phyloP scores from a whole-genome alignment of 2,329 filamentous ascomycete species.

The Cucurbitaria berberidis region DNA sequence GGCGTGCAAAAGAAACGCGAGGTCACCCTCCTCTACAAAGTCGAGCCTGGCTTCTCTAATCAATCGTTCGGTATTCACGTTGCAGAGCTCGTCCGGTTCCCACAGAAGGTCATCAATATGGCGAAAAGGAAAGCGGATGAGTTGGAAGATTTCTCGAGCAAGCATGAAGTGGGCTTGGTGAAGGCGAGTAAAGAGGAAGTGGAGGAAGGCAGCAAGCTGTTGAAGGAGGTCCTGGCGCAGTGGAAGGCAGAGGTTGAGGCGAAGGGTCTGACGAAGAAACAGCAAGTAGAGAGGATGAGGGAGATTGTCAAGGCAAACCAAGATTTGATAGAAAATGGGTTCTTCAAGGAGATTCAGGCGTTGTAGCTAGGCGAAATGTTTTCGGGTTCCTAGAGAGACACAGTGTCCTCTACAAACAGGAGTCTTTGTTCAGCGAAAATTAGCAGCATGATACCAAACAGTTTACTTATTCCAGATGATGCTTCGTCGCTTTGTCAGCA shows the following conservation, averaged over 20 bases:
- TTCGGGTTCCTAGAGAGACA: not conserved
- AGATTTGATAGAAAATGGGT: conserved; percentile 66
- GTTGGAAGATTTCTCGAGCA: conserved; percentile 90
- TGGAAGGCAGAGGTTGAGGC: conserved; percentile 83
- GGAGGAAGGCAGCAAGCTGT: conserved; percentile 81
- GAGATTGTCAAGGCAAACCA: conserved; percentile 78
- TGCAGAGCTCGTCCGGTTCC: conserved; percentile 93
- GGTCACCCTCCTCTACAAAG: conserved; percentile 95
- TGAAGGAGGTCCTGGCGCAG: conserved; percentile 80
- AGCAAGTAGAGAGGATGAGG: conserved; percentile 79
- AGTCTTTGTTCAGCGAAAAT: not conserved
- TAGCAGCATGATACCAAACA: not conserved
- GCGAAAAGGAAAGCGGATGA: conserved; percentile 99
- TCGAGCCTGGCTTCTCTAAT: conserved; percentile 93
- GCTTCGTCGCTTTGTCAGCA: not conserved
- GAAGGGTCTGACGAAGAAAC: conserved; percentile 59
- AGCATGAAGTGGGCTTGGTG: conserved; percentile 64
- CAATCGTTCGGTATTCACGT: conserved; percentile 99
- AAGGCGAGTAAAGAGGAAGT: conserved; percentile 76
- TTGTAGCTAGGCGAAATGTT: conserved; percentile 37
- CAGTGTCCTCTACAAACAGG: not conserved
- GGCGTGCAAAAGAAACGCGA: conserved; percentile 61
- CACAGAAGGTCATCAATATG: conserved; percentile 97
- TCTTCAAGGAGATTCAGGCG: conserved; percentile 67
- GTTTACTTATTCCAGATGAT: not conserved